A percentile compares a stretch with the other conserved stretches of the same genome.
These are phyloP conservation scores for Beauveria australis DNA, from an alignment of 2,329 filamentous ascomycete species.

Conservation along the genomic window DNA sequence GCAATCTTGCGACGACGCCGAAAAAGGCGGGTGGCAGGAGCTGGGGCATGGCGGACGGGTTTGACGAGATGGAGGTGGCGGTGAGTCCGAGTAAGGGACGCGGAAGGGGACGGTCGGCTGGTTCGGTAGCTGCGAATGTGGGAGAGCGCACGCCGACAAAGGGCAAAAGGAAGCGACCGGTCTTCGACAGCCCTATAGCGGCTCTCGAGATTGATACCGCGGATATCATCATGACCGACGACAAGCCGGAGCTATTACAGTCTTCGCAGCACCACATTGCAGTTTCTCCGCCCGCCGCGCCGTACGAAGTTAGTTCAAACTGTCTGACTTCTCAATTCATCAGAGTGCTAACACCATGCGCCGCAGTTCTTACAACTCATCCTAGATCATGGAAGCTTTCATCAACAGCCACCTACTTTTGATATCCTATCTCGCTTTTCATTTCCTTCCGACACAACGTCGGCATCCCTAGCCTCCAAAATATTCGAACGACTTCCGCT, in stretches of 20 bases:
- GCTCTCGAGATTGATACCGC: slow-evolving; percentile 46
- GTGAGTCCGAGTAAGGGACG: slow-evolving; percentile 45
- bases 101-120: slow-evolving; percentile 30
- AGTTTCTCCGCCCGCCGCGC: slow-evolving; percentile 20
- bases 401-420: slow-evolving; percentile 52
- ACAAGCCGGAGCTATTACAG: slow-evolving; percentile 15
- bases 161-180: slow-evolving; percentile 60
- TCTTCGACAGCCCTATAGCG: slow-evolving; percentile 57
- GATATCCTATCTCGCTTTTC: slow-evolving; percentile 57
- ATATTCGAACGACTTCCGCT: slow-evolving; percentile 60
- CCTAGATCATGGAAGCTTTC: slow-evolving; percentile 51
- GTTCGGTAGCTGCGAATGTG: slow-evolving; percentile 35
- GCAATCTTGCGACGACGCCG: slow-evolving; percentile 44
- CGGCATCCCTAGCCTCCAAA: slow-evolving; percentile 55
- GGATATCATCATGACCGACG: slow-evolving; percentile 30
- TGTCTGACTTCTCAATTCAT: not conserved
- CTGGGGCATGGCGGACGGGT: slow-evolving; percentile 62
- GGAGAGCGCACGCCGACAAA: slow-evolving; percentile 55
- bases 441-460: slow-evolving; percentile 55
- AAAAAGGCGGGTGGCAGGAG: slow-evolving; percentile 44
- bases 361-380: slow-evolving; percentile 52
- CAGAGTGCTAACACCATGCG: slow-evolving; percentile 16
- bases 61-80: slow-evolving; percentile 58
- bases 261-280: slow-evolving; percentile 15
- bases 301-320: slow-evolving; percentile 35